Base-by-base conservation (phyloP, 2,329 filamentous ascomycete species). In the Zasmidium cellare region DNA sequence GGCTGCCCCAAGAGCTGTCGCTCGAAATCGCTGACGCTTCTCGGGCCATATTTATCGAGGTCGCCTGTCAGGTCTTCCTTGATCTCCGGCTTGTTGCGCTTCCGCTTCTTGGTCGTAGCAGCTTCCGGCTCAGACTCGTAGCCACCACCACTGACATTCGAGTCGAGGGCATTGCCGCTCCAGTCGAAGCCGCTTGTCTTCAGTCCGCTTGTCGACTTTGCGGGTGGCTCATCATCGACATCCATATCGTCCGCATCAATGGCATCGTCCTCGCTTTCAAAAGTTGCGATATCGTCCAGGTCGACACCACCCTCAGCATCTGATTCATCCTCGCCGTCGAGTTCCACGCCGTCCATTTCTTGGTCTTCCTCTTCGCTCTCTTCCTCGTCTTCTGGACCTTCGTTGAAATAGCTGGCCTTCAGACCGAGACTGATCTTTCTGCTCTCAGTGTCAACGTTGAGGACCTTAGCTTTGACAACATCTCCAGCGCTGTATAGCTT, bases 401-500 rank as follows among this genome's bases (percentile, higher is more conserved):
- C 81, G 58, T 87, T 85, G 69, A 99, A 93, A 70, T 96, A 91
- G 9, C 91, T 96, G 38, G 94, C 91, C 77, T 97, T 99, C 59
- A 99, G 79, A 1, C 92, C 91, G 68, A 99, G 91, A 67, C 85
- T 96, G 67, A 99, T 88, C 67, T 89, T 87, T 72, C 87, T 87
- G 74, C 89, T 89, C 65, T 87, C 81, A 3, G 78, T 69, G 65
- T 97, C 88, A 50, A 99, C 80, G 67, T 88, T 89, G 51, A 97
- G 75, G 16, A 99, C 82, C 72, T 90, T 89, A 14, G 93, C 93
- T 79, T 97, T 97, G 62, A 99, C 94, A n/a, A 81, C 79, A 75
- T 99, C 94, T 12, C 92, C 94, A 69, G 92, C 90, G 60, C 87
- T 89, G 74, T 96, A 97, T 44, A 99, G 81, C 69, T 92, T 93